A percentile compares a stretch with the other conserved stretches of the same genome.
Evolutionary conservation across 371 early-diverging fungal genomes (phyloP).

Genomic region (Smittium mucronatum): DNA sequence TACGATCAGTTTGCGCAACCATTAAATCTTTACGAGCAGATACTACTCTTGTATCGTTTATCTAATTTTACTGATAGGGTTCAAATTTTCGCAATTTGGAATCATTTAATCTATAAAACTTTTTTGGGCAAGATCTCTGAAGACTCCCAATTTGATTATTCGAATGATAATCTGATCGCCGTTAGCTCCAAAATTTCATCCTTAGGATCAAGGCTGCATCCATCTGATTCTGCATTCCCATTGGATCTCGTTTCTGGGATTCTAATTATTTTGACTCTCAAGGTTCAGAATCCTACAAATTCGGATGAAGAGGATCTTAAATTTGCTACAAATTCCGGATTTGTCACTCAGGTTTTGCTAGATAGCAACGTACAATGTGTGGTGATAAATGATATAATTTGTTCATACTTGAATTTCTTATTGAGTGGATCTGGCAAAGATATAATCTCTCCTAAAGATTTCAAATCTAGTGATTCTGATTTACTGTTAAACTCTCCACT

Average conservation of each 20-base stretch:
- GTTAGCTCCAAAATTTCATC: background rate
- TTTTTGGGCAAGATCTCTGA: background rate
- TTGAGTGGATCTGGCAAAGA: background rate
- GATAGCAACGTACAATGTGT: background rate
- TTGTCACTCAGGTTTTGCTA: background rate
- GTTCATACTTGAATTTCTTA: background rate
- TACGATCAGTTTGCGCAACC: slow-evolving; percentile 42
- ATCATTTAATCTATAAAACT: background rate
- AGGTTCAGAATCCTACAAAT: background rate
- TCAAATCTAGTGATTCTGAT: background rate
- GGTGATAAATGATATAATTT: background rate
- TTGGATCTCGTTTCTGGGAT: background rate
- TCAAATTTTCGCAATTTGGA: slow-evolving; percentile 36
- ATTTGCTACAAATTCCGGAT: background rate
- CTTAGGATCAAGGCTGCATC: background rate
- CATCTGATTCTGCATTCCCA: background rate
- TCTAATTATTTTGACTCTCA: background rate
- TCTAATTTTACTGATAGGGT: slow-evolving; percentile 41
- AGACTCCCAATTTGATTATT: background rate
- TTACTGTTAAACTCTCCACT: background rate
- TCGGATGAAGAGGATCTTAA: background rate
- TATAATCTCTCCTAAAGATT: background rate
- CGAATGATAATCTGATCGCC: background rate
- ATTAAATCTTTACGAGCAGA: slow-evolving; percentile 41
- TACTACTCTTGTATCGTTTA: slow-evolving; percentile 43